phyloP scores from a whole-genome alignment of 148 eudicot genomes.

The Rhododendron vialii region DNA sequence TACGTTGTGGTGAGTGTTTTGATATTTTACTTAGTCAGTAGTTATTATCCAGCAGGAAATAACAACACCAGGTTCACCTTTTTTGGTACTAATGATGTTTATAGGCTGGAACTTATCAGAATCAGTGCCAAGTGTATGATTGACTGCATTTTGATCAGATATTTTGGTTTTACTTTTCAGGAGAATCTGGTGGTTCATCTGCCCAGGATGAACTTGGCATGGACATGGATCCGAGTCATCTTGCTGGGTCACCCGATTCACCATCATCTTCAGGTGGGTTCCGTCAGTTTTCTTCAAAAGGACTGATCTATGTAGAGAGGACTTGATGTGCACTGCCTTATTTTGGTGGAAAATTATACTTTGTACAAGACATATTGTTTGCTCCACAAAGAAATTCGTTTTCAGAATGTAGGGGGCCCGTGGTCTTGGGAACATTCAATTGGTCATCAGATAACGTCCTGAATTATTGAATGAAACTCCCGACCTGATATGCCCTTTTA shows the following conservation, averaged over 20 bases:
- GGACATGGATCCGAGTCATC: constrained; percentile 52
- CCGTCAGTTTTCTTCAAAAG: constrained; percentile 92
- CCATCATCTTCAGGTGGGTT: constrained; percentile 99
- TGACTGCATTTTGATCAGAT: constrained; percentile 9
- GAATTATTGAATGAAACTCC: constrained; percentile 65
- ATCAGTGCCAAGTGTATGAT: background rate
- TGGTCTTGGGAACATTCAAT: constrained; percentile 73
- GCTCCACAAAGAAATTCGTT: constrained; percentile 44
- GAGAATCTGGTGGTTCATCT: constrained; percentile 82
- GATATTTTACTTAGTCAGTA: background rate
- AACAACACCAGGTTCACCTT: background rate
- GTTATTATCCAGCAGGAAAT: background rate
- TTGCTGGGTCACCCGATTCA: constrained; percentile 71
- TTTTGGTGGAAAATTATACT: constrained; percentile 63
- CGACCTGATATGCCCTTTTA: constrained; percentile 51
- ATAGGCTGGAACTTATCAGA: background rate
- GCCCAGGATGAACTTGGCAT: constrained; percentile 70
- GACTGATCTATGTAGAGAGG: constrained; percentile 92
- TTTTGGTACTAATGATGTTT: background rate
- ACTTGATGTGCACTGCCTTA: constrained; percentile 71
- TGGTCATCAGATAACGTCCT: constrained; percentile 61
- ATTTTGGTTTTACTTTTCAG: constrained; percentile 26
- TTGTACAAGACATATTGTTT: constrained; percentile 78
- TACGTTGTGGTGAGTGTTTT: background rate
- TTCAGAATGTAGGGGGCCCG: constrained; percentile 86